A percentile compares a stretch with the other conserved stretches of the same genome.
phyloP scores from a whole-genome alignment of 306 rosid genomes.

The Luffa acutangula region DNA sequence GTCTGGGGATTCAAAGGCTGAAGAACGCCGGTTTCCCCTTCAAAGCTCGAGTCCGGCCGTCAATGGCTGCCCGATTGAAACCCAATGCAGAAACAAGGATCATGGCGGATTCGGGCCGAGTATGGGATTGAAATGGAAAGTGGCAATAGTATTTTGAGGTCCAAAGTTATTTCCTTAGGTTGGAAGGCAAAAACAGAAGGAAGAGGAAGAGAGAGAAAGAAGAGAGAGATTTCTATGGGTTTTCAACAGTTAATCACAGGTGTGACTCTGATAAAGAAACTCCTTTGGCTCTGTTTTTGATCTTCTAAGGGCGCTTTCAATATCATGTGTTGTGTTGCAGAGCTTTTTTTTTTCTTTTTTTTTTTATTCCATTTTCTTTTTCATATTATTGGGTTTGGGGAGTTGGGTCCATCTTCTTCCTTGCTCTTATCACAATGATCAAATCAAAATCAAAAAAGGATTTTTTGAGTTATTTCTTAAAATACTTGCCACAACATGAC shows the following conservation, averaged over 20 bases:
- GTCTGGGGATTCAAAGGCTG: background rate
- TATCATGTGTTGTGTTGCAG: constrained; percentile 3
- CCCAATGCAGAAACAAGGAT: constrained; percentile 2
- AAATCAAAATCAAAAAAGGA: background rate
- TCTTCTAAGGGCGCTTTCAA: background rate
- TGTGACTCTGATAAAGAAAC: background rate
- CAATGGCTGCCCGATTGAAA: constrained; percentile 5
- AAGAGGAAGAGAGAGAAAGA: background rate
- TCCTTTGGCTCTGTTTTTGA: constrained; percentile 1
- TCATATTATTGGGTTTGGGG: background rate
- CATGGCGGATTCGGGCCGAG: background rate
- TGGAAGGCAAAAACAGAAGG: background rate
- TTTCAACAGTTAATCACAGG: constrained; percentile 1
- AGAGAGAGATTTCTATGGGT: background rate
- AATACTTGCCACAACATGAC: background rate
- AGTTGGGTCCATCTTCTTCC: background rate
- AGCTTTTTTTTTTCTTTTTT: background rate
- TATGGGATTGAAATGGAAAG: constrained; percentile 5
- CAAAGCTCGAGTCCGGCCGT: background rate
- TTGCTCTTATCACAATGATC: constrained; percentile 7
- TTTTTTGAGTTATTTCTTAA: background rate
- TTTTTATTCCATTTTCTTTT: background rate
- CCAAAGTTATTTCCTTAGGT: background rate
- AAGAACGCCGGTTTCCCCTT: background rate
- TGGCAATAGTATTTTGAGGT: background rate